Conservation (phyloP, 2,329 filamentous ascomycete genomes). For the Neurospora sp. region DNA sequence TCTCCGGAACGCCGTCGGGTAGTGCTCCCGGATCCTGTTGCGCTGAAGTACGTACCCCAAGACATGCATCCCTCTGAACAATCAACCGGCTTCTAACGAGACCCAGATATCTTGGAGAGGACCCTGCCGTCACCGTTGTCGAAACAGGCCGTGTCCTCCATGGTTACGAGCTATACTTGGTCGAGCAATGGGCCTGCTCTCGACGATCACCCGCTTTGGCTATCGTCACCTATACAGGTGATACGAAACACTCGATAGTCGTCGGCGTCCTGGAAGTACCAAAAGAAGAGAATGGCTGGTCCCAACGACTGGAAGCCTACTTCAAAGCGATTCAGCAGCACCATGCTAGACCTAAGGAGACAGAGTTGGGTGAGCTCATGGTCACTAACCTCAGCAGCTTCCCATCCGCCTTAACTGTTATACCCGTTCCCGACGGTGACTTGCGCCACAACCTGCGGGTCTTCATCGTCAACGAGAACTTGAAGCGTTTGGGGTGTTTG, state of each 20-base stretch:
- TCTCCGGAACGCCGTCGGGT: slow-evolving; percentile 32
- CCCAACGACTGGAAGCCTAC: slow-evolving; percentile 67
- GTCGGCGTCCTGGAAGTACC: slow-evolving; percentile 77
- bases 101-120: slow-evolving; percentile 71
- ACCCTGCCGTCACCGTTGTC: slow-evolving; percentile 64
- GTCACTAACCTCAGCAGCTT: slow-evolving; percentile 90
- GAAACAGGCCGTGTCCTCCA: slow-evolving; percentile 59
- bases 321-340: slow-evolving; percentile 79
- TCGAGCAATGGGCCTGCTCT: slow-evolving; percentile 97
- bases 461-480: slow-evolving; percentile 88
- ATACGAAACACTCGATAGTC: slow-evolving; percentile 65
- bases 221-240: slow-evolving; percentile 88
- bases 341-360: slow-evolving; percentile 76
- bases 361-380: slow-evolving; percentile 75
- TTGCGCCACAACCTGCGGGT: slow-evolving; percentile 67
- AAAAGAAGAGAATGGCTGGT: slow-evolving; percentile 71
- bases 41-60: slow-evolving; percentile 35
- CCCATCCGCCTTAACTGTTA: slow-evolving; percentile 85
- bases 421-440: slow-evolving; percentile 79
- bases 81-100: slow-evolving; percentile 1
- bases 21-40: slow-evolving; percentile 50
- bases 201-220: slow-evolving; percentile 81
- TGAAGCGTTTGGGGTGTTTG: slow-evolving; percentile 87
- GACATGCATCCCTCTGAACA: neutral
- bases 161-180: slow-evolving; percentile 87